Evolutionary conservation across 129 eudicot genomes (phyloP).

Genomic region (Oenanthe sinensis): DNA sequence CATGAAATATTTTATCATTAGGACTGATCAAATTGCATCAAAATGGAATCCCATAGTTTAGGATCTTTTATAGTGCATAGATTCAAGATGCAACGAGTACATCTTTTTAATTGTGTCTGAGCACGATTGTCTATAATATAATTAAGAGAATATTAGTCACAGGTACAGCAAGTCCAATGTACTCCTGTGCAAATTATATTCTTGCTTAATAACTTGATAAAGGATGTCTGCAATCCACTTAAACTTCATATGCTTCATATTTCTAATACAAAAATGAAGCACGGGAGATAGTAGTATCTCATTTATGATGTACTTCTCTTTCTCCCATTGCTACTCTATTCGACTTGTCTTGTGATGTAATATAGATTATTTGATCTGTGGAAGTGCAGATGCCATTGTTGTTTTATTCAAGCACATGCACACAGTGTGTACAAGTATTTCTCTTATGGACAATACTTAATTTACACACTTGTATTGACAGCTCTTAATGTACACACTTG

Average conservation of each 20-base stretch:
- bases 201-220: background rate
- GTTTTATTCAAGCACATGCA: background rate
- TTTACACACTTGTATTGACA: background rate
- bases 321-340: background rate
- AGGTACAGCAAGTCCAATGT: no score
- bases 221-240: background rate
- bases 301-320: background rate
- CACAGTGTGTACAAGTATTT: background rate
- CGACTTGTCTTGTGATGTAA: background rate
- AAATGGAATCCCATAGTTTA: background rate
- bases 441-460: background rate
- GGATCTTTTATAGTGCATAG: background rate
- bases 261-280: background rate
- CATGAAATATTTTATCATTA: background rate
- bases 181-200: background rate
- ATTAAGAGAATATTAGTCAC: background rate
- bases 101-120: background rate
- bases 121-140: background rate
- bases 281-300: background rate
- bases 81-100: background rate
- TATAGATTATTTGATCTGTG: background rate
- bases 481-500: background rate
- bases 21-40: background rate
- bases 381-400: background rate
- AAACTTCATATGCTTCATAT: background rate